Conservation (phyloP, 257 asterid species). For the Solanum arcanum region DNA sequence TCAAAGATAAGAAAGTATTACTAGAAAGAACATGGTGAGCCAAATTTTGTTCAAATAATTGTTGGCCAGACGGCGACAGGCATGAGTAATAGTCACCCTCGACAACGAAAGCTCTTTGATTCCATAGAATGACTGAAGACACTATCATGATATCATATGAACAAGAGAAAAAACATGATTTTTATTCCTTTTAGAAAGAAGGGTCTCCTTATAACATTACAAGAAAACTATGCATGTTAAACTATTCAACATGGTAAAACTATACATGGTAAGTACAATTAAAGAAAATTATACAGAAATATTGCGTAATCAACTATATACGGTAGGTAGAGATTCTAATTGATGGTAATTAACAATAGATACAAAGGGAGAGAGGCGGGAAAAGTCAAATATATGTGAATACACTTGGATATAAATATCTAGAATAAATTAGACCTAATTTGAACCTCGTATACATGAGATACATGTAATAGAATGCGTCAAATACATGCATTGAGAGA, state of each 20-base stretch:
- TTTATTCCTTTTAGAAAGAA: no score
- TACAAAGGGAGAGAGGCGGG: neutral
- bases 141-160: neutral
- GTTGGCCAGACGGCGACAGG: neutral
- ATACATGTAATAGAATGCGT: neutral
- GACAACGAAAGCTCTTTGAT: neutral
- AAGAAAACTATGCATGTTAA: no score
- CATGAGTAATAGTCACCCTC: neutral
- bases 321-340: no score
- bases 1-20: neutral
- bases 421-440: neutral
- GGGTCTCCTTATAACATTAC: no score
- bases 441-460: neutral
- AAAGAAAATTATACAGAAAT: neutral
- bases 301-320: no score
- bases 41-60: neutral
- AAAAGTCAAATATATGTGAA: neutral
- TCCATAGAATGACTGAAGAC: neutral
- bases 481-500: neutral
- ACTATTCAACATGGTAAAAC: no score
- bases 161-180: neutral
- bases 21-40: neutral
- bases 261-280: no score
- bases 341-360: neutral
- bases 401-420: neutral